Conservation (phyloP, 306 rosid genomes). For the Trichosanthes cucumerina region DNA sequence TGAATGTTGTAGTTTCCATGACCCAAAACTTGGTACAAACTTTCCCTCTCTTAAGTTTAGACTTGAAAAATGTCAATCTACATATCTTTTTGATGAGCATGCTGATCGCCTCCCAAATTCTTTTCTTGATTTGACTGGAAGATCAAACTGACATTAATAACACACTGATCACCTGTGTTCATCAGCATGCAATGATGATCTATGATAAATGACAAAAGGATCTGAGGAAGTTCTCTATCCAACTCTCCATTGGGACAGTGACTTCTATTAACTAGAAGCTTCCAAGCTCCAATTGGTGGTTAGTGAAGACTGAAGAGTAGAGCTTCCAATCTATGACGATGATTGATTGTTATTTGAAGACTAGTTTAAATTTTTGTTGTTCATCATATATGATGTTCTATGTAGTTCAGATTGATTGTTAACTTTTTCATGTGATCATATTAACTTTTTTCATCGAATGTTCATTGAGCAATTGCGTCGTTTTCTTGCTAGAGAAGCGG, state of each 20-base stretch:
- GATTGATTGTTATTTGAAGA: neutral
- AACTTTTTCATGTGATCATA: neutral
- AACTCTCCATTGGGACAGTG: slow-evolving; percentile 40
- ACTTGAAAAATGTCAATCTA: neutral
- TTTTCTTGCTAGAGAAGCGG: neutral
- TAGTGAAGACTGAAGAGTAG: slow-evolving; percentile 10
- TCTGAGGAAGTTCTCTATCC: slow-evolving; percentile 39
- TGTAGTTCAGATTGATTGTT: neutral
- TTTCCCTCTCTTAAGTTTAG: neutral
- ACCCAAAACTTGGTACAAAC: neutral
- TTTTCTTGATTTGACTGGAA: neutral
- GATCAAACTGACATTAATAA: neutral
- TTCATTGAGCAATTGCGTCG: neutral
- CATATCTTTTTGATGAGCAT: neutral
- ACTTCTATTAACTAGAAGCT: slow-evolving; percentile 27
- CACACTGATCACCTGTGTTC: slow-evolving; percentile 1
- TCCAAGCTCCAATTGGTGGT: slow-evolving; percentile 9
- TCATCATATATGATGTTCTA: neutral
- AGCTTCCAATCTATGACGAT: slow-evolving; percentile 11
- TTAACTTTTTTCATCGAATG: neutral
- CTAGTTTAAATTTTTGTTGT: neutral
- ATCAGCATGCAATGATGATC: slow-evolving; percentile 90
- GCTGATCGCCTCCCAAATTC: neutral
- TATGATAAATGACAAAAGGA: slow-evolving; percentile 54
- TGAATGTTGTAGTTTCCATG: neutral